Base-by-base conservation (phyloP, 1,284 basidiomycete species). In the Coniophora puteana region DNA sequence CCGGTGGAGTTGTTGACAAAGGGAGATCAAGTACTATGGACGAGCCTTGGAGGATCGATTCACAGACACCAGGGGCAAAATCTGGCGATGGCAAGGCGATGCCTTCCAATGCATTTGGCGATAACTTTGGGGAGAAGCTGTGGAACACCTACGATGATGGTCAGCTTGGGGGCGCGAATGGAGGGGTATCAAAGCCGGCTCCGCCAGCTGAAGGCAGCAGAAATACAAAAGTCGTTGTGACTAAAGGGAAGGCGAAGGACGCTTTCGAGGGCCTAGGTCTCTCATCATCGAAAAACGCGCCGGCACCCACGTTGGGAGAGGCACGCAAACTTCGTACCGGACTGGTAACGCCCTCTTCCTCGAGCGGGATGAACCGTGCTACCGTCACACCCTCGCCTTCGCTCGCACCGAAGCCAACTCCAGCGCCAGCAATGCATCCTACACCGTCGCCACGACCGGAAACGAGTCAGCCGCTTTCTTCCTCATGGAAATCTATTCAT, bases 231-330 rank as follows among this genome's bases (percentile, higher is more conserved):
- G 55, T 57, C 30, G 40, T 49, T 24, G 53, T 57, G 26, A 54
- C 53, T 39, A 69, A 68, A 40, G 66, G 69, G 20, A n/a, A n/a
- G n/a, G n/a, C n/a, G n/a, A 80, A 73, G 47, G 86, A 89, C 57
- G 87, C 87, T 3, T 90, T 90, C 50, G 83, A 85, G 34, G 86
- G 83, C 10, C 65, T 90, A 26, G 85, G 81, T 5, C 53, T 86
- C 13, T 58, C 65, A 41, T 49, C 62, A 17, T 58, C 72, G 7
- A 54, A 66, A 31, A 66, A 64, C 16, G 67, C 66, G 36, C 68
- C 72, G 4, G 66, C 75, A 14, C 83, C 78, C 18, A 89, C 86
- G 1, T 66, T 89, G 4, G 86, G 76, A n/a, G 84, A 89, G 53
- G 85, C 82, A 23, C 70, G 84, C 36, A 81, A 80, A 54, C 58